phyloP scores from a whole-genome alignment of 169 alveolate genomes.

The Miamiensis avidus region DNA sequence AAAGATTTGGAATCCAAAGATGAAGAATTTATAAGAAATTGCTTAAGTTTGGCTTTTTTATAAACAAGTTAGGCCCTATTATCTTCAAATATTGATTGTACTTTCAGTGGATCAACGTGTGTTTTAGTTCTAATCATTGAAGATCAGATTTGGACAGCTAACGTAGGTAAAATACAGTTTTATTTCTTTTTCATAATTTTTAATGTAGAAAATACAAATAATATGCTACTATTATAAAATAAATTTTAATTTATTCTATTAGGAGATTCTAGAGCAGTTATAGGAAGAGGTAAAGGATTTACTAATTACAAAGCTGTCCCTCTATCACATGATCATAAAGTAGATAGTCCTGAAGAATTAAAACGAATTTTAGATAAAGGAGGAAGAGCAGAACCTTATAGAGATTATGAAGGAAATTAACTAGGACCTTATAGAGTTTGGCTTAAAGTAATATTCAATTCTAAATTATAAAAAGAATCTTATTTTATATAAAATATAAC shows the following conservation, averaged over 20 bases:
- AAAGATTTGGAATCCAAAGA: constrained; percentile 12
- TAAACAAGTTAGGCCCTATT: constrained; percentile 15
- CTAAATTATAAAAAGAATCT: constrained; percentile 22
- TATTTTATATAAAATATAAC: too few species aligned
- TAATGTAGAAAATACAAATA: too few species aligned
- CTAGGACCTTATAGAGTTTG: constrained; percentile 77
- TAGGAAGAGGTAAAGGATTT: constrained; percentile 21
- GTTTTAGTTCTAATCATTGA: constrained; percentile 62
- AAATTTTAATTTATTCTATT: too few species aligned
- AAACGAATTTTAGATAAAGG: constrained; percentile 62
- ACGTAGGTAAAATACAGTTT: too few species aligned
- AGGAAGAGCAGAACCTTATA: constrained; percentile 64
- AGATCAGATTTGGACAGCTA: constrained; percentile 28
- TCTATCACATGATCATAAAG: constrained; percentile 80
- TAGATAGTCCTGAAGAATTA: constrained; percentile 71
- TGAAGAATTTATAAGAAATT: constrained; percentile 11
- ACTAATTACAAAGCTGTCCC: constrained; percentile 21
- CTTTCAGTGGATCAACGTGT: constrained; percentile 80
- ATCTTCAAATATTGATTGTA: constrained; percentile 10
- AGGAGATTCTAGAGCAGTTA: constrained; percentile 52
- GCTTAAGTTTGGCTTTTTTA: constrained; percentile 14
- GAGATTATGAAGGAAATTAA: constrained; percentile 44
- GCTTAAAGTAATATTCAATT: constrained; percentile 37
- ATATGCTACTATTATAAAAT: neutral
- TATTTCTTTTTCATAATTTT: neutral